Base-by-base conservation (phyloP, 1,284 basidiomycete genomes). In the Cerioporus squamosus region DNA sequence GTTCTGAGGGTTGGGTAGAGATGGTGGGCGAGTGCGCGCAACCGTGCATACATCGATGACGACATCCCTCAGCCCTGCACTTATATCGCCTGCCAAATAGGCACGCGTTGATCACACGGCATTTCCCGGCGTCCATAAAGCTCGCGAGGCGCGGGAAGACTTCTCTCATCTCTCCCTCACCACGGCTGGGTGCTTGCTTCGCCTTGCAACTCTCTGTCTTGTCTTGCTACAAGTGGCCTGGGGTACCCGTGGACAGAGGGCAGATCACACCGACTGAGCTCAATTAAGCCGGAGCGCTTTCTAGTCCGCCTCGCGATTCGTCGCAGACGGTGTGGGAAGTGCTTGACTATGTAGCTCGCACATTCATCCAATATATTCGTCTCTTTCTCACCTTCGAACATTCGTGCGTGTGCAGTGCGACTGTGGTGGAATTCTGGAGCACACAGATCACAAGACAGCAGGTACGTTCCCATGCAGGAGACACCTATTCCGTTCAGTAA, bases 271-370 rank as follows among this genome's bases (percentile, higher is more conserved):
- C 10, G 33, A n/a, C 59, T 47, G 85, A 78, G 82, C 77, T 77
- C 87, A 88, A 87, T 87, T 90, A 90, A 90, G 88, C 87, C 88
- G 88, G 87, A 89, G 86, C 84, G 74, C 75, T 77, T 80, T 76
- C 79, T 72, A 82, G 77, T 72, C 69, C 68, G 74, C 77, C 74
- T 70, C 71, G 73, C 57, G 67, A 68, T 59, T 44, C 33, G 55
- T 51, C 56, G 62, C 57, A 66, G 68, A 72, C 77, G 81, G 79
- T 68, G 73, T 82, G 81, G 82, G 74, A 79, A 76, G 76, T 79
- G 85, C 84, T 90, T 87, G 87, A 90, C 87, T 90, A 86, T 88
- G 87, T 64, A 70, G 81, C 81, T 83, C 85, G 69, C 66, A 90
- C 84, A 89, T 68, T 10, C 52, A 26, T 50, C 5, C 38, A 59